Evolutionary conservation across 306 rosid genomes (phyloP).

Genomic region (Rosa persica): DNA sequence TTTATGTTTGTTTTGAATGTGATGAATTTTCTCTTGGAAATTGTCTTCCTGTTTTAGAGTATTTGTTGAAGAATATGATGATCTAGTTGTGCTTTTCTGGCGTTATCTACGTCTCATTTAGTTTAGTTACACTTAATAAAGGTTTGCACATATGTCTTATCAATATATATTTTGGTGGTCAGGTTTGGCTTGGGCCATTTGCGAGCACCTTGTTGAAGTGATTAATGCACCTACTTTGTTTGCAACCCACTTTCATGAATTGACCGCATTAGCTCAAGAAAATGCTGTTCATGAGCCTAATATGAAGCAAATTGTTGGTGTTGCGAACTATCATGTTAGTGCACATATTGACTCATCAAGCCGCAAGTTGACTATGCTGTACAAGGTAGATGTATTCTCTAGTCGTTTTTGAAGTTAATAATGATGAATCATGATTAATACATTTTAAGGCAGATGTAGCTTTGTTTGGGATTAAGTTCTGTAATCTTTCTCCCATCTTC

Average conservation of each 20-base stretch:
- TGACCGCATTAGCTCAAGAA: conserved; percentile 77
- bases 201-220: conserved; percentile 86
- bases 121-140: neutral
- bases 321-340: conserved; percentile 91
- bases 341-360: conserved; percentile 91
- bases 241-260: conserved; percentile 97
- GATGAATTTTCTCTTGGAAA: neutral
- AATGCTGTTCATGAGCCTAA: conserved; percentile 38
- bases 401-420: neutral
- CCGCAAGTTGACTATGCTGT: conserved; percentile 90
- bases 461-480: neutral
- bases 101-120: neutral
- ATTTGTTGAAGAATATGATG: conserved; percentile 1
- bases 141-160: conserved; percentile 12
- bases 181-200: conserved; percentile 99
- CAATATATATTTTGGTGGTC: conserved; percentile 35
- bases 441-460: neutral
- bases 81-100: neutral
- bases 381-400: conserved; percentile 60
- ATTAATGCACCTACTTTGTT: conserved; percentile 91
- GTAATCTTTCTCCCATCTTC: neutral
- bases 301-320: conserved; percentile 63
- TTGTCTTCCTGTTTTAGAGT: neutral
- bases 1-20: neutral
- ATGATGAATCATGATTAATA: neutral